phyloP scores from a whole-genome alignment of 345 rosid species.

The Tarenaya hassleriana region DNA sequence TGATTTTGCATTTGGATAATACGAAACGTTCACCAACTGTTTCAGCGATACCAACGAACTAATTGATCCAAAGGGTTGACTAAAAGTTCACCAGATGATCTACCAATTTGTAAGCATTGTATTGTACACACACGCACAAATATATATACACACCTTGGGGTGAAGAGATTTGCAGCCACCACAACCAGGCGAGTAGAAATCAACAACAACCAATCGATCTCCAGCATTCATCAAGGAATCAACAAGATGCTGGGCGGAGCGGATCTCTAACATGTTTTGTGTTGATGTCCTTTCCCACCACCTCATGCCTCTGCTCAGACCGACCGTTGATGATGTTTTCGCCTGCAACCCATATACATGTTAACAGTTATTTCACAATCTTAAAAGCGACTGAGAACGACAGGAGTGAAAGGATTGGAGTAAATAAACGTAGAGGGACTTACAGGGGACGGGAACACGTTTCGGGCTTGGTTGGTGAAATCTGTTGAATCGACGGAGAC shows the following conservation, averaged over 20 bases:
- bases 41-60: no score
- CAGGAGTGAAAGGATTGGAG: no score
- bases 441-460: slow-evolving; percentile 35
- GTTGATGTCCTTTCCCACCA: slow-evolving; percentile 73
- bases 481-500: slow-evolving; percentile 23
- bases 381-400: slow-evolving; percentile 1
- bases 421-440: slow-evolving; percentile 1
- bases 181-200: slow-evolving; percentile 76
- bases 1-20: no score
- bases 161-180: slow-evolving; percentile 85
- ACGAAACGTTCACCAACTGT: no score
- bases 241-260: slow-evolving; percentile 57
- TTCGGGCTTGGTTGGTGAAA: slow-evolving; percentile 27
- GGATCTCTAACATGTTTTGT: slow-evolving; percentile 62
- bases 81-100: no score
- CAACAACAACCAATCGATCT: slow-evolving; percentile 53
- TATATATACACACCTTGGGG: slow-evolving; percentile 46
- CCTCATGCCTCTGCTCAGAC: slow-evolving; percentile 44
- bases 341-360: slow-evolving; percentile 26
- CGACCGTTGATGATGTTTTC: slow-evolving; percentile 28
- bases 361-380: background rate
- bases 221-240: slow-evolving; percentile 48
- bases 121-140: background rate
- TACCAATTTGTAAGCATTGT: no score
- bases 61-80: no score